Evolutionary conservation across 139 green algal genomes (phyloP).

Genomic region (Desmodesmus armatus): DNA sequence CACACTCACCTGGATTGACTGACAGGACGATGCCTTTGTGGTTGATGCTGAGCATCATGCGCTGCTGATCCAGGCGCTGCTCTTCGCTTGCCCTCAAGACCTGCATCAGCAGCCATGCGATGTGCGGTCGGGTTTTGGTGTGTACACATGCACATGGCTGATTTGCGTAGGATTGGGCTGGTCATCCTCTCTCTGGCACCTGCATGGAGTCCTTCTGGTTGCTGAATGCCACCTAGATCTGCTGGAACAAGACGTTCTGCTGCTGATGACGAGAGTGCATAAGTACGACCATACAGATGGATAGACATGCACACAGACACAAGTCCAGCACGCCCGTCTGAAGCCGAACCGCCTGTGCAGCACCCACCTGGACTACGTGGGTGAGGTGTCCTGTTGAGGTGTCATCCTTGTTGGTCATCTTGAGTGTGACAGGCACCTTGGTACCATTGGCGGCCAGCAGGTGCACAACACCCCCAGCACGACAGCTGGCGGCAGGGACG

Average conservation of each 20-base stretch:
- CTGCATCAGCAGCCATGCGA: too few species aligned
- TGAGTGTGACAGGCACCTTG: slow-evolving; percentile 48
- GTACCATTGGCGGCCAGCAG: slow-evolving; percentile 38
- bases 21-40: slow-evolving; percentile 26
- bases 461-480: slow-evolving; percentile 51
- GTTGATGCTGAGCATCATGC: slow-evolving; percentile 36
- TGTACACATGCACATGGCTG: too few species aligned
- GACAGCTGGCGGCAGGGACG: slow-evolving; percentile 40
- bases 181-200: too few species aligned
- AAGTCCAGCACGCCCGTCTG: too few species aligned
- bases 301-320: too few species aligned
- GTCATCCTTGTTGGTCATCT: slow-evolving; percentile 19
- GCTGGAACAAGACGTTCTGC: too few species aligned
- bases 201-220: not conserved
- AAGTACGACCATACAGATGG: too few species aligned
- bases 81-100: not conserved
- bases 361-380: slow-evolving; percentile 48
- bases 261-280: too few species aligned
- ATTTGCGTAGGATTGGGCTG: too few species aligned
- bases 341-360: not conserved
- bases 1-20: not conserved
- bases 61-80: not conserved
- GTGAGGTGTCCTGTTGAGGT: not conserved
- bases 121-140: not conserved
- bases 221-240: too few species aligned